These are phyloP conservation scores for Exobasidium cylindrosporum DNA, from an alignment of 1,284 basidiomycete genomes.

Conservation along the genomic window DNA sequence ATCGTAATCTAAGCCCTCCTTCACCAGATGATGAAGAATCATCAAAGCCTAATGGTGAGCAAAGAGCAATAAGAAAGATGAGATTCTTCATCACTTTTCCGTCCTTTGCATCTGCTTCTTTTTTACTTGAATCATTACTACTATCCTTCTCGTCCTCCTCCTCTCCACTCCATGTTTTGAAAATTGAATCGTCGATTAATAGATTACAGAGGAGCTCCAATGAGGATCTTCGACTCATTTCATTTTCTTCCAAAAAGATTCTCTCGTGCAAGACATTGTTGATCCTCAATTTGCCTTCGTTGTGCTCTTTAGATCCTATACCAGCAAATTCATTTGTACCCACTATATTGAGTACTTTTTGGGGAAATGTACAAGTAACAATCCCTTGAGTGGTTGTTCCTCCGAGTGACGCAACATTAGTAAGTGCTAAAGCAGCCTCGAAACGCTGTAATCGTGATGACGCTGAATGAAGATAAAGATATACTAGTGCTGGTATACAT, in stretches of 20 bases:
- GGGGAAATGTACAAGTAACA: background rate
- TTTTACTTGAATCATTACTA: background rate
- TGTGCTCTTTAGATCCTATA: conserved; percentile 56
- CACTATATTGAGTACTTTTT: background rate
- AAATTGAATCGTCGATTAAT: conserved; percentile 70
- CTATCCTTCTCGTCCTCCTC: conserved; percentile 12
- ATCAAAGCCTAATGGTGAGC: conserved; percentile 3
- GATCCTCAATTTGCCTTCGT: background rate
- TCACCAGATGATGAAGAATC: background rate
- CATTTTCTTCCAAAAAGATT: conserved; percentile 74
- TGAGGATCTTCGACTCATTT: conserved; percentile 76
- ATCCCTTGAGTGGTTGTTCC: background rate
- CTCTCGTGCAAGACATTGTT: conserved; percentile 57
- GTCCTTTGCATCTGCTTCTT: background rate
- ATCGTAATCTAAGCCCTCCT: background rate
- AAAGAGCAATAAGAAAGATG: conserved; percentile 14
- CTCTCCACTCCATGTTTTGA: conserved; percentile 64
- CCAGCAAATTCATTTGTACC: conserved; percentile 54
- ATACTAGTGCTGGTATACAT: conserved; percentile 25
- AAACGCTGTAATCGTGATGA: conserved; percentile 78
- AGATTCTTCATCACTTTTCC: background rate
- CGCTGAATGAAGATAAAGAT: conserved; percentile 38
- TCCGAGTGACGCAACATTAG: conserved; percentile 77
- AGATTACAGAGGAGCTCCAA: conserved; percentile 93
- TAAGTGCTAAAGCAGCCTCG: conserved; percentile 90